Evolutionary conservation across 140 eudicot genomes (phyloP), one percentile per base, ranked within the genome.

Genomic region (Flaveria floridana): DNA sequence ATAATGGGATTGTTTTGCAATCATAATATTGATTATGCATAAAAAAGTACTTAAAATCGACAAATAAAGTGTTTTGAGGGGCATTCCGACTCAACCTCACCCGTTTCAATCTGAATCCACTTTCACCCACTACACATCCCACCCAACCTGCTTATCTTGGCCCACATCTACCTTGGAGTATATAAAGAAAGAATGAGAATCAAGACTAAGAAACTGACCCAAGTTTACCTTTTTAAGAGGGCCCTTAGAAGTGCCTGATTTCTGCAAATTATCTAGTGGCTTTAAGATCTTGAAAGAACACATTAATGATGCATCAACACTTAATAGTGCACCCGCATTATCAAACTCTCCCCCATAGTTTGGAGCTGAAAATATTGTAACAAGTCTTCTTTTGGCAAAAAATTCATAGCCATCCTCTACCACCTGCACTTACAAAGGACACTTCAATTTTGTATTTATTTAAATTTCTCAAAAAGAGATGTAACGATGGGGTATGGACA

Each of bases 331-430:
- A 68, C 86, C 86, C 2, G 41, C 86, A 19, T 82, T 82, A 64
- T 82, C 86, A 68, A 82, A 78, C 83, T 82, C 86, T 55, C 86
- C 86, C n/a, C 86, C 86, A 41, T 82, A 78, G 76, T 82, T 82
- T 78, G 86, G 86, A 44, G 86, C 86, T 48, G 86, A 82, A 73
- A 82, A 82, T 65, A 82, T 73, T 2, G 86, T 82, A 9, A 82
- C 86, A 2, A 82, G 82, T 51, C 73, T 72, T 57, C 85, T 59
- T 72, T 73, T 72, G 0, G 86, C 86, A 25, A 82, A 82, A 58
- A 82, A 82, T 66, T 82, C 86, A 15, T 78, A 82, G n/a, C 86
- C 83, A 20, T 78, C 86, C 65, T 82, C 83, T 48, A 82, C 86
- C 74, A 78, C 86, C 86, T 80, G 73, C 76, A 61, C 0, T 57